Conservation (phyloP, 2,329 filamentous ascomycete species). For the Apiospora aurea region DNA sequence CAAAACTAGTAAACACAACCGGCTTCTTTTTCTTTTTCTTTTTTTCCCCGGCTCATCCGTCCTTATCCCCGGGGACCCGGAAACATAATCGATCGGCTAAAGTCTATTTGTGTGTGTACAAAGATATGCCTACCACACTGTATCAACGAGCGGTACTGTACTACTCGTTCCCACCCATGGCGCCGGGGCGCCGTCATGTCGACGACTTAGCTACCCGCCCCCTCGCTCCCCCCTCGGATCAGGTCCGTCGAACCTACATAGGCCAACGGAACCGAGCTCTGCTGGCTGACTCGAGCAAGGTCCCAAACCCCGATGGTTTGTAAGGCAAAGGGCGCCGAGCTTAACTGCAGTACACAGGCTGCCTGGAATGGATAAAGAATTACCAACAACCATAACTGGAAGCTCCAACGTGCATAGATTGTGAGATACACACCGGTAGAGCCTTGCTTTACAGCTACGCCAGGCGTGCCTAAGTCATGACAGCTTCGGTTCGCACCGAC, state of each 20-base stretch:
- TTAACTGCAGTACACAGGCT: background rate
- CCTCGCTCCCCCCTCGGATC: background rate
- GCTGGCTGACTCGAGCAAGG: background rate
- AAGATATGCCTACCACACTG: too few relatives aligned
- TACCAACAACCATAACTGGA: background rate
- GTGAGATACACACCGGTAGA: background rate
- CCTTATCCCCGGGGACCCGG: background rate
- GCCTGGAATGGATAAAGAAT: background rate
- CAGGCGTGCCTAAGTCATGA: background rate
- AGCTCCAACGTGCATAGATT: background rate
- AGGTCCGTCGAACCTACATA: background rate
- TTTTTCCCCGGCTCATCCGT: background rate
- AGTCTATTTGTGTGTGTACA: background rate
- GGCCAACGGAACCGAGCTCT: too few relatives aligned
- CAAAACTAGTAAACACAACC: background rate
- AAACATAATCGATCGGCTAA: background rate
- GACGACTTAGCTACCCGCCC: background rate
- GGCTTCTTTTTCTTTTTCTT: too few relatives aligned
- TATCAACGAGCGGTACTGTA: too few relatives aligned
- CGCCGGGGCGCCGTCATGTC: background rate
- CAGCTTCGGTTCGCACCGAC: background rate
- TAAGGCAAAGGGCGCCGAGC: background rate
- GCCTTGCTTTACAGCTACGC: background rate
- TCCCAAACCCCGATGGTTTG: background rate
- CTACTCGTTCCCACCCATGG: background rate